Conservation (phyloP, 495 filamentous ascomycete genomes). For the Penicillium lividum region DNA sequence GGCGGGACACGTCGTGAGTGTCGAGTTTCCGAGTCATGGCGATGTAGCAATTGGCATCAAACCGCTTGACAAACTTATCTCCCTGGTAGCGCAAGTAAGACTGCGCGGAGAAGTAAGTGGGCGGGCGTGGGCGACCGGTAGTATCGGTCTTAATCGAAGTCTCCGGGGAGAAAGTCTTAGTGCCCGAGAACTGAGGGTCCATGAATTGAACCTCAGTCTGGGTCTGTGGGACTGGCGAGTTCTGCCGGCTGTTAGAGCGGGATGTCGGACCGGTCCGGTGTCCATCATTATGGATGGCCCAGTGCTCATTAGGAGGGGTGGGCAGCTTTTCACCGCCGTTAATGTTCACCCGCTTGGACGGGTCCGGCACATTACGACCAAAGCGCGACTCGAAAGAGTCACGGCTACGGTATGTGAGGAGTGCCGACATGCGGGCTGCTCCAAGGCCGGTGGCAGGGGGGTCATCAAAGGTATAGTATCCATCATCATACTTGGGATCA, state of each 20-base stretch:
- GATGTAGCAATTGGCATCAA: conserved; percentile 98
- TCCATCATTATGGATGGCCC: conserved; percentile 94
- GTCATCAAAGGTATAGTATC: conserved; percentile 84
- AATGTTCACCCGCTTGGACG: conserved; percentile 75
- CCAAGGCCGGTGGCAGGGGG: conserved; percentile 85
- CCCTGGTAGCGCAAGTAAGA: conserved; percentile 98
- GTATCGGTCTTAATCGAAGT: conserved; percentile 19
- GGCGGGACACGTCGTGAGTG: conserved; percentile 88
- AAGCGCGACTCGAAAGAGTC: conserved; percentile 97
- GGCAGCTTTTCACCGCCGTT: conserved; percentile 62
- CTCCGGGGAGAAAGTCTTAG: conserved; percentile 49
- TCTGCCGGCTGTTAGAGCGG: conserved; percentile 38
- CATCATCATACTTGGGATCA: conserved; percentile 97
- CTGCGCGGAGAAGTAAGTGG: conserved; percentile 95
- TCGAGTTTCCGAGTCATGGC: conserved; percentile 99
- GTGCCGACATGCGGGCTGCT: conserved; percentile 93
- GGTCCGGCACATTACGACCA: conserved; percentile 87
- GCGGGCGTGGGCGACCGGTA: conserved; percentile 50
- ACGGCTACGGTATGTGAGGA: conserved; percentile 92
- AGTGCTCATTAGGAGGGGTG: conserved; percentile 78
- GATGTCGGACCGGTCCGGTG: conserved; percentile 60
- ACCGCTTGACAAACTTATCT: conserved; percentile 92
- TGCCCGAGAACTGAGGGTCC: conserved; percentile 80
- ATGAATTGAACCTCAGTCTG: conserved; percentile 46
- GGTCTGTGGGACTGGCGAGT: conserved; percentile 29